These are phyloP conservation scores for Sisymbrium irio DNA, from an alignment of 345 rosid species.

Conservation along the genomic window DNA sequence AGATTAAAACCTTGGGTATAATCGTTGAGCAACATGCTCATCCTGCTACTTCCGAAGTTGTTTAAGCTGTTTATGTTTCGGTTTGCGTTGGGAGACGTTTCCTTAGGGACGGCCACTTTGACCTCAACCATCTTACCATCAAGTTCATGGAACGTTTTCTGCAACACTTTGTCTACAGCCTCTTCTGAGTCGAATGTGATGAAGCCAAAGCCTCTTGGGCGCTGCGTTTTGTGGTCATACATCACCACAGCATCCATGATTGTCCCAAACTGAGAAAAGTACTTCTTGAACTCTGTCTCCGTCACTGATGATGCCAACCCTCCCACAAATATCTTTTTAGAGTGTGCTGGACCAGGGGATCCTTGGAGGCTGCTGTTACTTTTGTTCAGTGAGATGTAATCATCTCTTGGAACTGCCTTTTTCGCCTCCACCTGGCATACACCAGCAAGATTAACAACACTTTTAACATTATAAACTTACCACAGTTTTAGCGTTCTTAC, in stretches of 20 bases:
- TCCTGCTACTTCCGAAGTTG: neutral
- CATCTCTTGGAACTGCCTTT: slow-evolving; percentile 17
- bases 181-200: neutral
- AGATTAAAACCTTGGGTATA: neutral
- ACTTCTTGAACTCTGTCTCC: neutral
- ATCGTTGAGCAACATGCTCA: neutral
- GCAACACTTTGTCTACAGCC: neutral
- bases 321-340: slow-evolving; percentile 6
- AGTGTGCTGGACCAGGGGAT: neutral
- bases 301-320: slow-evolving; percentile 8
- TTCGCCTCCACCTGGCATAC: slow-evolving; percentile 2
- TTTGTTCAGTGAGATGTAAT: neutral
- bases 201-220: slow-evolving; percentile 9
- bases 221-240: slow-evolving; percentile 1
- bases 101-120: slow-evolving; percentile 8
- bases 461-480: neutral
- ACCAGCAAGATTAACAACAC: neutral
- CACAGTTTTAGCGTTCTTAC: neutral
- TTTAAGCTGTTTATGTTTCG: neutral
- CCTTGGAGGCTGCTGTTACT: slow-evolving; percentile 8
- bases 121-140: slow-evolving; percentile 15
- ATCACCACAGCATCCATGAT: slow-evolving; percentile 6
- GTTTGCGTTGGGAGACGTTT: neutral
- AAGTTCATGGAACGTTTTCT: neutral
- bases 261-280: slow-evolving; percentile 3